Evolutionary conservation across 495 filamentous ascomycete genomes (phyloP).

Genomic region (Xylaria cubensis): DNA sequence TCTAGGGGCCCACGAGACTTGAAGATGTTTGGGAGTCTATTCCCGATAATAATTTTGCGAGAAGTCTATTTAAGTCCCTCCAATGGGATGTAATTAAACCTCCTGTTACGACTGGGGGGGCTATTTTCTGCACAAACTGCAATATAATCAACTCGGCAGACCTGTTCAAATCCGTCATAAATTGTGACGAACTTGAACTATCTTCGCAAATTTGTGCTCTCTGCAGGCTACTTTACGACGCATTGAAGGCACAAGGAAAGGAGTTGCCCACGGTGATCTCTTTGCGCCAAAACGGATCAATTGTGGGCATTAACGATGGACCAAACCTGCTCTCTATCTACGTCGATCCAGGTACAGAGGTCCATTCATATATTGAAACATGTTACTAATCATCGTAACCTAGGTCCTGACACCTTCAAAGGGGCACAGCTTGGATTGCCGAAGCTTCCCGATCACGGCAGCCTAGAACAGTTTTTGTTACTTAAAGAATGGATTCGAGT

Average conservation of each 20-base stretch:
- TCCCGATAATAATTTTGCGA: slow-evolving; percentile 6
- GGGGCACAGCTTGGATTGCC: slow-evolving; percentile 14
- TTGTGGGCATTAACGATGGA: slow-evolving; percentile 1
- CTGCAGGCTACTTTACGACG: neutral
- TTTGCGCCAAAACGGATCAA: slow-evolving; percentile 5
- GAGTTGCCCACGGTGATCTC: neutral
- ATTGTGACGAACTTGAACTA: neutral
- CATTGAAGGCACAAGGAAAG: neutral
- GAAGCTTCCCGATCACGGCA: slow-evolving; percentile 11
- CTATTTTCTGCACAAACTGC: neutral
- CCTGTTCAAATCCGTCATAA: neutral
- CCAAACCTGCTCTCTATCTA: slow-evolving; percentile 8
- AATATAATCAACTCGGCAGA: neutral
- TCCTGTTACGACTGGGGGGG: neutral
- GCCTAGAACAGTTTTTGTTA: slow-evolving; percentile 14
- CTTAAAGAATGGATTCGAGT: slow-evolving; percentile 29
- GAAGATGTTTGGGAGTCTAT: neutral
- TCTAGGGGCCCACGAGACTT: neutral
- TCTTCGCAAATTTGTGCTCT: neutral
- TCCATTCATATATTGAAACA: neutral
- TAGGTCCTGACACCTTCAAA: neutral
- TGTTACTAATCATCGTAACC: neutral
- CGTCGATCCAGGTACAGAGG: neutral
- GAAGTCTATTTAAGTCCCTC: neutral
- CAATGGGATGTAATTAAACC: neutral